phyloP scores from a whole-genome alignment of 805 yeast genomes.

The Kodamaea nitidulidarum region DNA sequence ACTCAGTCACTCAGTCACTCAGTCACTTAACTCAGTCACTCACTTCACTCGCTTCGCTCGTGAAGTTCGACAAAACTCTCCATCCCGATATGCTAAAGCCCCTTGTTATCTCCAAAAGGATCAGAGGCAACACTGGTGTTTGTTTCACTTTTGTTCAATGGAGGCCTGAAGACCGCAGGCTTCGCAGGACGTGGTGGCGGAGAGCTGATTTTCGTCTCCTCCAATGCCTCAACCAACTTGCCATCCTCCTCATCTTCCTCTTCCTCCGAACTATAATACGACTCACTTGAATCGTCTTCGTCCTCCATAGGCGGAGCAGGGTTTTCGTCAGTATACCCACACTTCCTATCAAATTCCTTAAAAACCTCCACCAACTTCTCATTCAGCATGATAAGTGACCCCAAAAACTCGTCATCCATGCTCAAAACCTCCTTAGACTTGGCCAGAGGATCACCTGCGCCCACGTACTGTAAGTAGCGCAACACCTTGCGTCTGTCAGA shows the following conservation, averaged over 20 bases:
- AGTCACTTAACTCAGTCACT: no score
- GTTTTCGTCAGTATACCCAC: constrained; percentile 38
- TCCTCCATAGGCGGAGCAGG: constrained; percentile 34
- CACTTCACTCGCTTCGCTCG: no score
- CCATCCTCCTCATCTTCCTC: constrained; percentile 13
- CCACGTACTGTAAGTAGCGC: constrained; percentile 77
- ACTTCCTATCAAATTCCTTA: constrained; percentile 58
- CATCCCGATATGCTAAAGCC: no score
- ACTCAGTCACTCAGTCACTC: no score
- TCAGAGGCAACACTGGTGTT: constrained; percentile 27
- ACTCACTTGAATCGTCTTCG: constrained; percentile 32
- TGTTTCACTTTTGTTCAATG: constrained; percentile 21
- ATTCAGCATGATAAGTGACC: constrained; percentile 83
- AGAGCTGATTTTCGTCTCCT: background rate
- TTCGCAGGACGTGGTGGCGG: constrained; percentile 24
- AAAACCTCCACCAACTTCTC: constrained; percentile 81
- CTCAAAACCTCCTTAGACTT: constrained; percentile 26
- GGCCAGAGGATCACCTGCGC: constrained; percentile 38
- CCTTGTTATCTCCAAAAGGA: constrained; percentile 39
- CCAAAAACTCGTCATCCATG: constrained; percentile 74
- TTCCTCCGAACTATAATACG: constrained; percentile 36
- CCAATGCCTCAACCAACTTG: constrained; percentile 1
- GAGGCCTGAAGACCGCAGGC: constrained; percentile 15
- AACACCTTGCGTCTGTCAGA: constrained; percentile 72
- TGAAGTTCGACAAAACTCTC: no score